A percentile compares a stretch with the other conserved stretches of the same genome.
Conservation (phyloP, 352 stramenopile species). For the Globisporangium camurandrum region DNA sequence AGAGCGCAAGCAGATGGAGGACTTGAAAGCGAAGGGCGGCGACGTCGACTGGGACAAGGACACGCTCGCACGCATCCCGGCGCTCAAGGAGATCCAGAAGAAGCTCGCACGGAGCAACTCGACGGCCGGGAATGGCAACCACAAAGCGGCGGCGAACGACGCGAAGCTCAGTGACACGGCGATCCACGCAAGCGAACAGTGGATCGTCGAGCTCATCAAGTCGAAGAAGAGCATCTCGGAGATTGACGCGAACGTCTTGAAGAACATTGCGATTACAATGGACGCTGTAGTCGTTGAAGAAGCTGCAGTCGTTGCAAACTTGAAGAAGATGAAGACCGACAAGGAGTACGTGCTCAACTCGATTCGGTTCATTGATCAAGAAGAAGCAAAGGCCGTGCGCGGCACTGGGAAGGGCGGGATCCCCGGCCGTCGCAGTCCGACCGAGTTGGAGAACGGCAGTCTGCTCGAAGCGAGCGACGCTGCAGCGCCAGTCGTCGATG, state of each 20-base stretch:
- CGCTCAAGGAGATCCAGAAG: conserved; percentile 78
- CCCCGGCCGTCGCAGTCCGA: conserved; percentile 7
- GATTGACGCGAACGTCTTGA: conserved; percentile 63
- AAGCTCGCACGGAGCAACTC: conserved; percentile 60
- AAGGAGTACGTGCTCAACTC: conserved; percentile 88
- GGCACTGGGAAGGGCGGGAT: conserved; percentile 60
- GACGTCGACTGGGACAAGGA: conserved; percentile 86
- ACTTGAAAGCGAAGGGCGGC: conserved; percentile 74
- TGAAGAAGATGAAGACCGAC: conserved; percentile 84
- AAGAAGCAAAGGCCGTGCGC: conserved; percentile 84
- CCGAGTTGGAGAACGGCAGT: conserved; percentile 48
- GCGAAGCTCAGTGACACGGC: conserved; percentile 50
- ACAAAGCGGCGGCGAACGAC: conserved; percentile 22
- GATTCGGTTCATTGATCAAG: conserved; percentile 85
- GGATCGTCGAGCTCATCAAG: conserved; percentile 82
- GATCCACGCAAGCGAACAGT: conserved; percentile 79
- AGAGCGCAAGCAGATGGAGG: conserved; percentile 82
- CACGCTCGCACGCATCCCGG: conserved; percentile 74
- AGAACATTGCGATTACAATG: conserved; percentile 47
- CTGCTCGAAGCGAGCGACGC: conserved; percentile 29
- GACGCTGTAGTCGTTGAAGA: conserved; percentile 54
- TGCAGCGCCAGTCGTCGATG: neutral
- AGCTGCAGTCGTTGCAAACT: conserved; percentile 43
- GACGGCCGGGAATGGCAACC: conserved; percentile 24
- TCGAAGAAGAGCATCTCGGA: conserved; percentile 83